Evolutionary conservation across 164 flowering plant species (phyloP), one percentile per base, ranked within the genome.

Genomic region (Piper longum): DNA sequence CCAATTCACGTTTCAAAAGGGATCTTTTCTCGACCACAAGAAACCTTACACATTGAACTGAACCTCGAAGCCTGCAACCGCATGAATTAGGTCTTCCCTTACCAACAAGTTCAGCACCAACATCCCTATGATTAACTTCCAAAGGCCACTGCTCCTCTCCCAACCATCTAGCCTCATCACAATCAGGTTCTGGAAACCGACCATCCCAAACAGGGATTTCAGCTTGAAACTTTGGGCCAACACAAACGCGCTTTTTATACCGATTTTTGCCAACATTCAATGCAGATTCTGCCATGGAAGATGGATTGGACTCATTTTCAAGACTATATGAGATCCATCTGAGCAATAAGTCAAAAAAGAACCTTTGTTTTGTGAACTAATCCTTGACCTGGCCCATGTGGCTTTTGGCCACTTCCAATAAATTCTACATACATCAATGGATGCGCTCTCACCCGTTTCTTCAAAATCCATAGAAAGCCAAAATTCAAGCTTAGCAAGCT

Each of bases 361-460:
- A 17, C 59, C 61, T 62, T 67, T 80, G 7, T 59, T 84, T 36
- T 41, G 59, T 56, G 65, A 65, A 43, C 65, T 66, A 12, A 77
- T 67, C 71, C 81, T 78, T 66, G 60, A 68, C 65, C 82, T 78
- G 74, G 67, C 66, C 72, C 83, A 79, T 65, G 65, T 19, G 65
- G 76, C 70, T 67, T 84, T 41, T 71, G 65, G 54, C 59, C 54
- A 6, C 72, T 59, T 52, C 64, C 77, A 55, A 16, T 18, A 16
- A 69, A 69, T 69, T 83, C 93, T 39, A 86, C 93, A 65, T 82
- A 89, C 81, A 89, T 75, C 59, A 78, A 75, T 2, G 96, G 98
- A 78, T 82, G 92, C 83, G 85, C 78, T 76, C 67, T 85, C 72
- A 79, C 95, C 69, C 69, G 78, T 68, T 78, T 86, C 92, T 85